Evolutionary conservation across 129 eudicot species (phyloP).

Genomic region (Artemisia tridentata): DNA sequence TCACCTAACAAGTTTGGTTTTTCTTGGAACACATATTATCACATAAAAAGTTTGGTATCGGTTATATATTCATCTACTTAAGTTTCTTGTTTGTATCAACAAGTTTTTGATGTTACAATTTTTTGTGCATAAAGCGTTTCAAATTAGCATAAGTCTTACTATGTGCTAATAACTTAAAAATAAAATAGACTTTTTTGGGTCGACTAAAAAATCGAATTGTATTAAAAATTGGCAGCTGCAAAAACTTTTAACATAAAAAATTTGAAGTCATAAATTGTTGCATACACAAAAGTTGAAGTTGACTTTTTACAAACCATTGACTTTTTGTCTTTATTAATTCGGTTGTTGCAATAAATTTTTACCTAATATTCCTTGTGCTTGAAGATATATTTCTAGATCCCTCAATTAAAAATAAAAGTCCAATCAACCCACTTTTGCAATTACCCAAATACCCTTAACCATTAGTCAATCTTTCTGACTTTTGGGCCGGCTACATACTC

Average conservation of each 20-base stretch:
- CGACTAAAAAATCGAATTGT: too few species aligned
- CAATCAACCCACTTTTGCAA: slow-evolving; percentile 1
- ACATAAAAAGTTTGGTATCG: too few species aligned
- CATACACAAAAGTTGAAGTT: slow-evolving; percentile 11
- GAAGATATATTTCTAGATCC: slow-evolving; percentile 10
- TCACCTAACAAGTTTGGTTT: too few species aligned
- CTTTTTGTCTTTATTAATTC: slow-evolving; percentile 14
- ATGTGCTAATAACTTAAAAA: too few species aligned
- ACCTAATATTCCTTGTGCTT: slow-evolving; percentile 30
- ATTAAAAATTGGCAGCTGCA: neutral
- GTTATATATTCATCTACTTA: too few species aligned
- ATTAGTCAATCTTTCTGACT: slow-evolving; percentile 20
- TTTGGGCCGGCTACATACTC: slow-evolving; percentile 35
- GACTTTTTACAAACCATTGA: slow-evolving; percentile 27
- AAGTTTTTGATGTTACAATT: too few species aligned
- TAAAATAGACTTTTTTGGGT: too few species aligned
- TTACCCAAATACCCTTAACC: slow-evolving; percentile 13
- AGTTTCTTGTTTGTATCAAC: too few species aligned
- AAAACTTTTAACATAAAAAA: neutral
- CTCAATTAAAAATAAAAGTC: neutral
- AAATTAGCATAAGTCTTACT: too few species aligned
- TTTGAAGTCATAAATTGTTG: neutral
- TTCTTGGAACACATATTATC: too few species aligned
- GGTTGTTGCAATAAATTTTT: slow-evolving; percentile 24
- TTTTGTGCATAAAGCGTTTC: too few species aligned